Percentiles rank a stretch among this genome's conserved stretches.
phyloP scores from a whole-genome alignment of 768 basidiomycete species.

The Suillus paluster region DNA sequence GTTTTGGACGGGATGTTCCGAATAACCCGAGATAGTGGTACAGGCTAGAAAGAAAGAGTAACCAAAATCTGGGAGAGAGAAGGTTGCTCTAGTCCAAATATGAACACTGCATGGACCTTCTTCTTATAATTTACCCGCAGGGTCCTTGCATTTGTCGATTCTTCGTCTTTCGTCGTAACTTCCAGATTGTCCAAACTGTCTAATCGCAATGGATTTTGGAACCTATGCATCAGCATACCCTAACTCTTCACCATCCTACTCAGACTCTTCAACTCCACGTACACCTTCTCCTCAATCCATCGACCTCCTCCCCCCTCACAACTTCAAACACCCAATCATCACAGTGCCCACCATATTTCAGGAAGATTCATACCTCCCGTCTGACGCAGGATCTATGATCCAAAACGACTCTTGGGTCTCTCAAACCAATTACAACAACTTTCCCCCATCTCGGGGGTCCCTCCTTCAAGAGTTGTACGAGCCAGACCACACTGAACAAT shows the following conservation, averaged over 20 bases:
- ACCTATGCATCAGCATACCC: conserved; percentile 47
- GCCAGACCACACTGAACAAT: conserved; percentile 49
- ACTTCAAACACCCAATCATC: conserved; percentile 48
- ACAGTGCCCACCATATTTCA: conserved; percentile 57
- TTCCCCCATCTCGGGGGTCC: conserved; percentile 47
- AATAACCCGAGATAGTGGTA: conserved; percentile 34
- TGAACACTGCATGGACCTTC: conserved; percentile 36
- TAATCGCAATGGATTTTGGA: conserved; percentile 57
- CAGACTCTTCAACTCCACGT: conserved; percentile 68
- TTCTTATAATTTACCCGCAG: conserved; percentile 36
- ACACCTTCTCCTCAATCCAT: conserved; percentile 67
- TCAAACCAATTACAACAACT: conserved; percentile 39
- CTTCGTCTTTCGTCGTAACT: conserved; percentile 12
- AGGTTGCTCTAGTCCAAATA: conserved; percentile 27
- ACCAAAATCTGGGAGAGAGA: conserved; percentile 41
- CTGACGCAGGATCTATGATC: conserved; percentile 38
- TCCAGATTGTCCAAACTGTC: conserved; percentile 8
- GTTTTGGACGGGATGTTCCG: conserved; percentile 37
- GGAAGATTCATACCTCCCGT: conserved; percentile 36
- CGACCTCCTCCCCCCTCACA: conserved; percentile 38
- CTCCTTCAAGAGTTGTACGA: conserved; percentile 79
- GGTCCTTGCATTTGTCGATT: conserved; percentile 19
- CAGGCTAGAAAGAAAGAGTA: conserved; percentile 40
- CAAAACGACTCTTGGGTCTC: conserved; percentile 45
- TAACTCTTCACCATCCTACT: conserved; percentile 46